phyloP scores from a whole-genome alignment of 345 rosid genomes.

The Raphanus sativus region DNA sequence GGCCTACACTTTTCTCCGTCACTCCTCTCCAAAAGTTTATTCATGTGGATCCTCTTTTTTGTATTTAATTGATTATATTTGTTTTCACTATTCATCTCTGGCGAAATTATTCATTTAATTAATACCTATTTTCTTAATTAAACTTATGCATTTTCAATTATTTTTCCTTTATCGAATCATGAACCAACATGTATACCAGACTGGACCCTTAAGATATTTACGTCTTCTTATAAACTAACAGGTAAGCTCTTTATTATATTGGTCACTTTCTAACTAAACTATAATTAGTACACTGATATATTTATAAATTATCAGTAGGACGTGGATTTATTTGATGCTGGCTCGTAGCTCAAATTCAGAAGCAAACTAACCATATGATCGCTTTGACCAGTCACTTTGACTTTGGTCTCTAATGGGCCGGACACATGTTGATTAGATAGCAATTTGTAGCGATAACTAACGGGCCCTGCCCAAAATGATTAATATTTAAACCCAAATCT shows the following conservation, averaged over 20 bases:
- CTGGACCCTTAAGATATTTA: neutral
- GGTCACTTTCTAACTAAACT: neutral
- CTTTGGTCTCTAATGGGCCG: neutral
- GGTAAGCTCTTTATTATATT: neutral
- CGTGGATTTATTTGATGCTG: neutral
- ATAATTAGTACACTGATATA: neutral
- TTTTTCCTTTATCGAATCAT: neutral
- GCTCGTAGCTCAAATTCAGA: neutral
- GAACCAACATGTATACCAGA: neutral
- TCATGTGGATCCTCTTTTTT: neutral
- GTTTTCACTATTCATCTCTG: neutral
- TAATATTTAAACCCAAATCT: neutral
- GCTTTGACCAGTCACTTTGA: neutral
- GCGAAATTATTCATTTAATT: neutral
- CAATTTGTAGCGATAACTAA: neutral
- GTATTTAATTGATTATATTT: neutral
- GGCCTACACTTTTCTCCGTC: conserved; percentile 30
- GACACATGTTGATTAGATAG: neutral
- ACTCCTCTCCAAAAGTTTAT: conserved; percentile 9
- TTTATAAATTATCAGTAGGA: neutral
- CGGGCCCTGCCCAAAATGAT: neutral
- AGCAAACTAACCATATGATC: neutral
- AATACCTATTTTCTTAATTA: neutral
- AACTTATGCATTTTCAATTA: neutral
- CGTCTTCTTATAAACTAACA: neutral